Evolutionary conservation across 495 filamentous ascomycete species (phyloP).

Genomic region (Daldinia childiae): DNA sequence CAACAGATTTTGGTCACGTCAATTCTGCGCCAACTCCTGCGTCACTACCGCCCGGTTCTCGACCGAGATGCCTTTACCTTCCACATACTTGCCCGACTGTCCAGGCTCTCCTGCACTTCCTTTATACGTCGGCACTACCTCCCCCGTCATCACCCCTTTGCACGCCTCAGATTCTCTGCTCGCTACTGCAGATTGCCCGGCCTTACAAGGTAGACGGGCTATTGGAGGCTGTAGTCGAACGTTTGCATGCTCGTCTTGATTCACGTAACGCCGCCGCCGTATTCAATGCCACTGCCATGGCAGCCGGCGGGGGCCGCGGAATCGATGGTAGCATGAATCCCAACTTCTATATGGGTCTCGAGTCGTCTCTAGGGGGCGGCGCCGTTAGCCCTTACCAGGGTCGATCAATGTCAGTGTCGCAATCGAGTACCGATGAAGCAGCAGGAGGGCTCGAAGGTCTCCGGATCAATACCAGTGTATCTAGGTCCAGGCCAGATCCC

Average conservation of each 20-base stretch:
- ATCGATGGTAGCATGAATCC: slow-evolving; percentile 62
- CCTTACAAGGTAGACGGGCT: slow-evolving; percentile 94
- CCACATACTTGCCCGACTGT: slow-evolving; percentile 91
- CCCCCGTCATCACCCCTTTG: slow-evolving; percentile 78
- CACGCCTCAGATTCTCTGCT: slow-evolving; percentile 95
- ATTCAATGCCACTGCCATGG: slow-evolving; percentile 98
- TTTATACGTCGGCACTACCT: slow-evolving; percentile 91
- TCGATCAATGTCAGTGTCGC: slow-evolving; percentile 41
- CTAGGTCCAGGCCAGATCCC: slow-evolving; percentile 48
- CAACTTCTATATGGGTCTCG: slow-evolving; percentile 53
- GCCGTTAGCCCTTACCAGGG: slow-evolving; percentile 23
- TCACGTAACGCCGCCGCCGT: slow-evolving; percentile 94
- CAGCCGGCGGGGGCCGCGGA: slow-evolving; percentile 87
- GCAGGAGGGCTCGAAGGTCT: slow-evolving; percentile 41
- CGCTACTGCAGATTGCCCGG: slow-evolving; percentile 89
- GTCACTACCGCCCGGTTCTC: slow-evolving; percentile 71
- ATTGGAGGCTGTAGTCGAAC: slow-evolving; percentile 88
- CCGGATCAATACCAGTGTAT: slow-evolving; percentile 53
- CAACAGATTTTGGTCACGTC: slow-evolving; percentile 52
- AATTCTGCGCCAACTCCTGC: slow-evolving; percentile 59
- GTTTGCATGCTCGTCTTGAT: slow-evolving; percentile 89
- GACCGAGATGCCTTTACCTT: slow-evolving; percentile 88
- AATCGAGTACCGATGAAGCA: slow-evolving; percentile 35
- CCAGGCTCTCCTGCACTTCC: slow-evolving; percentile 85
- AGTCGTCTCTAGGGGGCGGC: slow-evolving; percentile 31